phyloP scores from a whole-genome alignment of 108 stramenopile species.

The Skeletonema potamos region DNA sequence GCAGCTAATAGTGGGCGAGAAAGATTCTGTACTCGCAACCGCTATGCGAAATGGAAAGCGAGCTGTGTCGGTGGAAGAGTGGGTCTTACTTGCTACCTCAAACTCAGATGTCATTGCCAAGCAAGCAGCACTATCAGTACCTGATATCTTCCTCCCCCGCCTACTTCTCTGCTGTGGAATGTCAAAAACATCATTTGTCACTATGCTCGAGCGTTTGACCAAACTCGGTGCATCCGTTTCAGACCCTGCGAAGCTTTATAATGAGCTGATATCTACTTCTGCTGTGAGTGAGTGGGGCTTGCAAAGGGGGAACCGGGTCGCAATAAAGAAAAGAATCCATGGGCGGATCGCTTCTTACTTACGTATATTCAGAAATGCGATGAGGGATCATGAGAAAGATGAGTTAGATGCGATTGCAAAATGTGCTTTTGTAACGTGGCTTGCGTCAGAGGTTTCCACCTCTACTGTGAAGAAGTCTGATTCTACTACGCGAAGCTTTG shows the following conservation, averaged over 20 bases:
- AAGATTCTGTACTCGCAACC: conserved; percentile 49
- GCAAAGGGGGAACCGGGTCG: conserved; percentile 45
- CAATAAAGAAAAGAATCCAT: conserved; percentile 51
- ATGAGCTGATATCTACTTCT: conserved; percentile 55
- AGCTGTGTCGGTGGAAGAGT: conserved; percentile 65
- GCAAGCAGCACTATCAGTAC: conserved; percentile 65
- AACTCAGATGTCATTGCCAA: conserved; percentile 61
- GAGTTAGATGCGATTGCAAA: conserved; percentile 22
- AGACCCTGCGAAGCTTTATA: conserved; percentile 41
- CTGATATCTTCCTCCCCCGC: conserved; percentile 61
- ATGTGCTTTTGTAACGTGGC: conserved; percentile 37
- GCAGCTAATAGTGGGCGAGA: conserved; percentile 5
- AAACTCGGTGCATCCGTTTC: conserved; percentile 50
- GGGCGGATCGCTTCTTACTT: conserved; percentile 71
- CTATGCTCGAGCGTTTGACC: conserved; percentile 69
- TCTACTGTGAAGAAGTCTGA: neutral
- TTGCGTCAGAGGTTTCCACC: conserved; percentile 31
- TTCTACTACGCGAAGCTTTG: neutral
- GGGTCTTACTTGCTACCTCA: conserved; percentile 74
- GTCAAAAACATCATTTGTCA: conserved; percentile 53
- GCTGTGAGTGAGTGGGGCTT: conserved; percentile 73
- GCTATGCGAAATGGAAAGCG: conserved; percentile 36
- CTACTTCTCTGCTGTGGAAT: conserved; percentile 80
- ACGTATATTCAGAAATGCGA: conserved; percentile 24
- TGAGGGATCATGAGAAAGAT: neutral